Evolutionary conservation across 2,329 filamentous ascomycete species (phyloP), one percentile per base, ranked within the genome.

Genomic region (Pseudocercospora musae): DNA sequence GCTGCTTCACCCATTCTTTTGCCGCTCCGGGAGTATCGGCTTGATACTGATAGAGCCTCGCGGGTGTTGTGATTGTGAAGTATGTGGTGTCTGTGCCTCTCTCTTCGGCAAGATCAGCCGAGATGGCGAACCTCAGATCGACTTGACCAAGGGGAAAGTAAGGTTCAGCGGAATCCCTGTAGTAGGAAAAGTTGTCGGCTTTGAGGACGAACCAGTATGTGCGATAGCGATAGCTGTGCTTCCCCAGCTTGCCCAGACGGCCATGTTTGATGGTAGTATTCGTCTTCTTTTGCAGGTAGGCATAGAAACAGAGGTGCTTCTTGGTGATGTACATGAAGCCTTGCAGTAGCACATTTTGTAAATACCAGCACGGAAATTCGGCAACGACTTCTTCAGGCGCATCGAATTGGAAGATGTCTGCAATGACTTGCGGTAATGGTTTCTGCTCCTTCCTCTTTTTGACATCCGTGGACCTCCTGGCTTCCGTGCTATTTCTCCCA

Each of bases 321-420:
- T 89, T 83, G 0, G 95, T 98, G 72, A 99, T 91, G 78, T 98
- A 98, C 84, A 99, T 89, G 75, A 95, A 97, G 5, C 95, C 95
- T 74, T 97, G 92, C 8, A 98, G 83, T 29, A 98, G 81, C 49
- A 96, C 92, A 72, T 90, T 96, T 75, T 97, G 92, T 33, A 98
- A 79, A 42, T 98, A 80, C 88, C 92, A 97, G 78, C 94, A 98
- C 8, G 92, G 90, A 74, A 96, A 97, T 79, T 98, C 94, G 75
- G 90, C 87, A 64, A 96, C 87, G 21, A 98, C 91, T 64, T 92
- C 89, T 74, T 99, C 95, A 0, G 89, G 84, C 40, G 85, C 81
- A 27, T 92, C 87, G 68, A 97, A 95, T 55, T 89, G 85, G 72
- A 96, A 96, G 65, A 96, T 96, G n/a, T 74, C 69, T 2, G 71